Conservation (phyloP, 2,329 filamentous ascomycete genomes). For the Lasiodiplodia citricola region DNA sequence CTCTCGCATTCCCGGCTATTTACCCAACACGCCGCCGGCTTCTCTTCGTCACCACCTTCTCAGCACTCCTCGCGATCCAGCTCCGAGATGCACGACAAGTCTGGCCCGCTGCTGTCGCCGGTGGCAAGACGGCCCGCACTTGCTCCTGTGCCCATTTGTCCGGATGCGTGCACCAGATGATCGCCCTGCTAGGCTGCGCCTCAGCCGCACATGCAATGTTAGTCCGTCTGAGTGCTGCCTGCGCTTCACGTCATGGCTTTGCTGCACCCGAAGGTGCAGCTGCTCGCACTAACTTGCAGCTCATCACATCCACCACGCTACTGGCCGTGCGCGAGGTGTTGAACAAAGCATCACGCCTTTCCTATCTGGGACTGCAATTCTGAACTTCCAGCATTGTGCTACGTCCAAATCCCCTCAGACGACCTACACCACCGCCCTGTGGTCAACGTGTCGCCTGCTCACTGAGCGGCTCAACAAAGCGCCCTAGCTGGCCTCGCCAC, state of each 20-base stretch:
- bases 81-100: slow-evolving; percentile 5
- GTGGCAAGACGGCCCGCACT: slow-evolving; percentile 17
- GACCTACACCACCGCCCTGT: neutral
- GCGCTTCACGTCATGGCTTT: neutral
- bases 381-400: neutral
- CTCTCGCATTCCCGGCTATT: slow-evolving; percentile 8
- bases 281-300: neutral
- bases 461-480: neutral
- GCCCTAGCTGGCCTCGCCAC: neutral
- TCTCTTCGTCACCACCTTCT: slow-evolving; percentile 2
- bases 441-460: neutral
- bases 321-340: neutral
- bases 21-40: slow-evolving; percentile 1
- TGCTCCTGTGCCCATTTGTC: slow-evolving; percentile 7
- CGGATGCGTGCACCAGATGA: slow-evolving; percentile 2
- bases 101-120: slow-evolving; percentile 1
- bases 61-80: neutral
- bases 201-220: slow-evolving; percentile 18
- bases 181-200: slow-evolving; percentile 9
- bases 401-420: too few relatives aligned
- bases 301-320: neutral
- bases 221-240: neutral
- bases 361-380: neutral
- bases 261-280: neutral
- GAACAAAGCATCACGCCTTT: neutral